A percentile compares a stretch with the other conserved stretches of the same genome.
These are phyloP conservation scores for Larix sibirica DNA, from an alignment of 83 land plant genomes.

Conservation along the genomic window DNA sequence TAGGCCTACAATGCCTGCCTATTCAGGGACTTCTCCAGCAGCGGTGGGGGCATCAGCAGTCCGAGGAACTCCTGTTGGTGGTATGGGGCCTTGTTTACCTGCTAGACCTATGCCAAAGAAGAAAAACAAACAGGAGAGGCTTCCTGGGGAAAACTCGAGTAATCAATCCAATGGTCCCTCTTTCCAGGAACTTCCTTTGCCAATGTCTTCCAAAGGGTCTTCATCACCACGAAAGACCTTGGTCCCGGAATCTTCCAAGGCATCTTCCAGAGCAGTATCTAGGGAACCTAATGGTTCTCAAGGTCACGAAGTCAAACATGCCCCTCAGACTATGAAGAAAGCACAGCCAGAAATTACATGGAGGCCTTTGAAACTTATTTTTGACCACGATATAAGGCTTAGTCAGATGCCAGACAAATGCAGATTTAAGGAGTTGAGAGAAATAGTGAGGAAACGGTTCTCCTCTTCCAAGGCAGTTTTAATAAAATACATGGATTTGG, in stretches of 20 bases:
- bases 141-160: neutral
- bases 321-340: constrained; percentile 15
- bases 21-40: constrained; percentile 17
- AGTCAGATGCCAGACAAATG: constrained; percentile 77
- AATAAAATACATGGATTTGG: constrained; percentile 73
- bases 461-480: constrained; percentile 69
- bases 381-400: constrained; percentile 82
- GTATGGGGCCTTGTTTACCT: constrained; percentile 74
- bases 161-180: constrained; percentile 1
- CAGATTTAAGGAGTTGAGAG: constrained; percentile 60
- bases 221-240: constrained; percentile 11
- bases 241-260: neutral
- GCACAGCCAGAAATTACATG: constrained; percentile 4
- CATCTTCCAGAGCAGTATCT: neutral
- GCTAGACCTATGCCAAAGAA: constrained; percentile 59
- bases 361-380: constrained; percentile 72
- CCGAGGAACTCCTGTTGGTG: constrained; percentile 57
- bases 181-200: constrained; percentile 3
- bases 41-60: constrained; percentile 64
- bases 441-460: constrained; percentile 67
- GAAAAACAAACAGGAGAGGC: constrained; percentile 17
- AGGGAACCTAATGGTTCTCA: neutral
- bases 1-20: constrained; percentile 7
- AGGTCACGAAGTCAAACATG: constrained; percentile 11
- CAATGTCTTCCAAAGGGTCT: constrained; percentile 4